phyloP scores from a whole-genome alignment of 108 stramenopile species.

The Poteriospumella lacustris region DNA sequence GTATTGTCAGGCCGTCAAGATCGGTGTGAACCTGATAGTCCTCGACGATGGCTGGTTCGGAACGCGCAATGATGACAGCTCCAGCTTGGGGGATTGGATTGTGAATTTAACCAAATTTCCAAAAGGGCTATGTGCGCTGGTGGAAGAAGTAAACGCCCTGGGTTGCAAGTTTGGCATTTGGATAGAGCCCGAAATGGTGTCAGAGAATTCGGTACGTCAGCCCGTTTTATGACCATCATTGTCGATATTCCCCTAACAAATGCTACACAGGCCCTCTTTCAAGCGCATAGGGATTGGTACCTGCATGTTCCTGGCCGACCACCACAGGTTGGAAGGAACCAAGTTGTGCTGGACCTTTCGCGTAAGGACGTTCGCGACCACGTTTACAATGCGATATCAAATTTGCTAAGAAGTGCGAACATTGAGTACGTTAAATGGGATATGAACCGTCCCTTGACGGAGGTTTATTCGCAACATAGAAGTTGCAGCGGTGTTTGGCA shows the following conservation, averaged over 20 bases:
- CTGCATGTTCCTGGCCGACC: slow-evolving; percentile 30
- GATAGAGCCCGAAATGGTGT: slow-evolving; percentile 35
- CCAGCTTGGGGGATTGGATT: slow-evolving; percentile 29
- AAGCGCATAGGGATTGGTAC: slow-evolving; percentile 22
- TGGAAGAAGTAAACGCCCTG: not conserved
- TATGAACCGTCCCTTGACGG: slow-evolving; percentile 26
- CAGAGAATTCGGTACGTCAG: not conserved
- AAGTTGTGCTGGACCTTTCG: slow-evolving; percentile 27
- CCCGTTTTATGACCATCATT: not conserved
- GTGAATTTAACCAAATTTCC: slow-evolving; percentile 19
- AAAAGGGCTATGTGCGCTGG: slow-evolving; percentile 2
- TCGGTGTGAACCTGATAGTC: slow-evolving; percentile 19
- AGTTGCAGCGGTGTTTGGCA: too few relatives aligned
- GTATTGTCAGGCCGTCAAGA: not conserved
- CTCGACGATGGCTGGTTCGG: slow-evolving; percentile 34
- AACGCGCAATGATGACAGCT: slow-evolving; percentile 24
- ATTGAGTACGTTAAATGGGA: slow-evolving; percentile 33
- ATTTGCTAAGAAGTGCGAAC: not conserved
- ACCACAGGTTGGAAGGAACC: slow-evolving; percentile 19
- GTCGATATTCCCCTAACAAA: not conserved
- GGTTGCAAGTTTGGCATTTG: slow-evolving; percentile 25
- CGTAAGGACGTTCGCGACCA: slow-evolving; percentile 19
- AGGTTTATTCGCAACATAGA: slow-evolving; percentile 18
- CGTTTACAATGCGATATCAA: not conserved
- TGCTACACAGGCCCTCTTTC: not conserved